Base-by-base conservation (phyloP, 208 protist genomes). In the Leishmania gerbilli region DNA sequence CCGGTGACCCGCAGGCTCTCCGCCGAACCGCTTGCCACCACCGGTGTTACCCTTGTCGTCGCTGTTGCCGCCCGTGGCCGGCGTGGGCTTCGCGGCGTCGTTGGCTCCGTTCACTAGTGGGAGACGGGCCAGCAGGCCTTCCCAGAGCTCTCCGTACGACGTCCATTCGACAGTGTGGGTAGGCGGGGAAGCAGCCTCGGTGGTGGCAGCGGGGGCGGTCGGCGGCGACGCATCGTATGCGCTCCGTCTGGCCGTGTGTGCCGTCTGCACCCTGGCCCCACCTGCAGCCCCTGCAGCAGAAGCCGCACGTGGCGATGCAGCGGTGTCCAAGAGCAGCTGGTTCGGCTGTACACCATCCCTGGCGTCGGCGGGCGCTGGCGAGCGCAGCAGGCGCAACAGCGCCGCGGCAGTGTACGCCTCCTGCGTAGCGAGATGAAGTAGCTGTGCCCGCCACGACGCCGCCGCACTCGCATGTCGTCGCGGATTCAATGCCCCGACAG, bases 341-440 rank as follows among this genome's bases (percentile, higher is more conserved):
- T 8, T 72, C 2, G 42, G 13, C 42, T 72, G 68, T 24, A 11
- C 68, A 21, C 9, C 68, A 72, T 17, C 21, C 31, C 42, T 3
- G 42, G 49, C 24, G 68, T 51, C 21, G 42, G 49, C 17, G 49
- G 71, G 71, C n/a, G 24, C 27, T 45, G 49, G 24, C 27, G 69
- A 60, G 76, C 60, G 62, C 19, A 56, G 37, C 19, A 69, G 42
- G 0, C 60, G 58, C 45, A 85, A 56, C 40, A 85, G 69, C 11
- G 76, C 56, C 24, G 77, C 81, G 0, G 81, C 81, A 2, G 75
- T 65, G 40, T 65, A 34, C 1, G 81, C 81, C 7, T 79, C 62
- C 58, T 76, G 81, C 56, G 49, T 74, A 45, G 81, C 81, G 24
- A 85, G 47, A 37, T 34, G 81, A 21, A 85, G 71, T 13, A 85